Evolutionary conservation across 352 stramenopile genomes (phyloP), one percentile per base, ranked within the genome.

Genomic region (Pythium chondricola): DNA sequence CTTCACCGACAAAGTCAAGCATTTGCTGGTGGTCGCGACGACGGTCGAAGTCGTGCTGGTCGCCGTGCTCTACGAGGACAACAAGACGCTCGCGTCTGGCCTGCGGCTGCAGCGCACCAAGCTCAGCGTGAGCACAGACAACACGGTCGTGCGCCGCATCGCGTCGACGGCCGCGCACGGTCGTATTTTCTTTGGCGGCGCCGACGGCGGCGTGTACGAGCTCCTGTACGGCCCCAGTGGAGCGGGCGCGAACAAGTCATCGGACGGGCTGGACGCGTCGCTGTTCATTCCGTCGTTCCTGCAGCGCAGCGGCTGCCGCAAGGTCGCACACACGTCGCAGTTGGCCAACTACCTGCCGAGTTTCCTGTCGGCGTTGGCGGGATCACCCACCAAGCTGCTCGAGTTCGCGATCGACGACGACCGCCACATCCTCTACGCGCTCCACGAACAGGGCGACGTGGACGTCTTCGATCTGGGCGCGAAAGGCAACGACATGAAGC

Each of bases 181-280:
- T 4, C 76, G 96, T 26, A 93, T 98, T 57, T 98, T 99, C 63
- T 94, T 99, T 63, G 95, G 91, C 20, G 96, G 96, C 21, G 96
- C 89, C 43, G 96, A 99, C 67, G 95, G 95, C 44, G 84, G 82
- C 45, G 54, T 99, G 9, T 98, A 98, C 64, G 96, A 98, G 74
- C 79, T 95, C 13, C 38, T 92, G 17, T 95, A 95, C 32, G 74
- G 78, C 7, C 62, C 67, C 6, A 62, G 58, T 17, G 58, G 31
- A 25, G 38, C 25, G 29, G 32, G 30, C 18, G 26, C 20, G 27
- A 27, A 38, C 20, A 29, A n/a, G n/a, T 46, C 41, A 14, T 35
- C 44, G 21, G 29, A 56, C 14, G 56, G 56, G 6, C 41, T 65
- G 10, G 57, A 65, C 31, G 37, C 57, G 29, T 65, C 57, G 17